These are phyloP conservation scores for Cystobasidiopsis lactophilus DNA, from an alignment of 768 basidiomycete genomes.

Conservation along the genomic window DNA sequence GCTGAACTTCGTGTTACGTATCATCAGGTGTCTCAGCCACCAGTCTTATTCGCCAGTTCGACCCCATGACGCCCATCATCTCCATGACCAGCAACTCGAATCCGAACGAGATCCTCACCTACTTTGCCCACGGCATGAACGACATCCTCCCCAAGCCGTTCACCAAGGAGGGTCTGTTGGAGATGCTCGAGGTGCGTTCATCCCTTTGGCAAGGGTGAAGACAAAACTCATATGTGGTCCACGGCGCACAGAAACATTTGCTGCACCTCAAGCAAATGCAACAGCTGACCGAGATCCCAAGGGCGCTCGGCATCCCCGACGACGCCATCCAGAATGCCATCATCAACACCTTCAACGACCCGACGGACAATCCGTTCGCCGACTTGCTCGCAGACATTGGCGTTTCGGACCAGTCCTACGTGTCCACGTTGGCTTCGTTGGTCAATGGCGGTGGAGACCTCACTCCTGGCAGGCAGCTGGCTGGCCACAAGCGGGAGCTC, in stretches of 20 bases:
- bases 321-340: conserved; percentile 24
- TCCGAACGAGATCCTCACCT: conserved; percentile 78
- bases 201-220: neutral
- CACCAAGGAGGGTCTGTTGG: conserved; percentile 71
- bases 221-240: conserved; percentile 65
- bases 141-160: conserved; percentile 93
- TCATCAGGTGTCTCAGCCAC: conserved; percentile 76
- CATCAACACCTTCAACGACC: conserved; percentile 9
- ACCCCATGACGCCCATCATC: conserved; percentile 86
- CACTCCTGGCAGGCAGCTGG: neutral
- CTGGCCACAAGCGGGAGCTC: neutral
- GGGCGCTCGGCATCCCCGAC: conserved; percentile 42
- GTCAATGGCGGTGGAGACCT: neutral
- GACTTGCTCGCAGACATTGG: conserved; percentile 5
- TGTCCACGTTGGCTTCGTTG: conserved; percentile 3
- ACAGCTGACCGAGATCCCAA: conserved; percentile 44
- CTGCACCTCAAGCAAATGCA: conserved; percentile 57
- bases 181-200: conserved; percentile 60
- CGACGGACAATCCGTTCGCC: conserved; percentile 18
- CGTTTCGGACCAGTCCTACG: conserved; percentile 2
- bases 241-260: conserved; percentile 64
- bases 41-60: conserved; percentile 79
- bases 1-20: conserved; percentile 19
- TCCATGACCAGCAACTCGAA: conserved; percentile 94
- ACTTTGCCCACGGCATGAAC: conserved; percentile 81